A percentile compares a stretch with the other conserved stretches of the same genome.
Conservation (phyloP, 495 filamentous ascomycete species). For the Aspergillus bridgeri region DNA sequence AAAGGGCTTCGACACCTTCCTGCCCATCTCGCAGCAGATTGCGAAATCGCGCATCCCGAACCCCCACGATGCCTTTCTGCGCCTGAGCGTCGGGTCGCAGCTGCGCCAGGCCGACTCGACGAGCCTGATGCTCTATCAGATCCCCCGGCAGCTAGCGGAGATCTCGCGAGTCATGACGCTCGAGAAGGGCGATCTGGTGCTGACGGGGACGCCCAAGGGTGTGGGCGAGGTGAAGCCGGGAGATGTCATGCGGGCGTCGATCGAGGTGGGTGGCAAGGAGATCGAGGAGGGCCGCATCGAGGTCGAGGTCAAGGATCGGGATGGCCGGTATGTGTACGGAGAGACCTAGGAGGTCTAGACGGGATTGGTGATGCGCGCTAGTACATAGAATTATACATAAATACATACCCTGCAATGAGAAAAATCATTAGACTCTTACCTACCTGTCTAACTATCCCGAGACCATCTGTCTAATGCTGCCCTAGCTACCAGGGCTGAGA, state of each 20-base stretch:
- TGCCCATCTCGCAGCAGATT: slow-evolving; percentile 77
- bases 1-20: slow-evolving; percentile 97
- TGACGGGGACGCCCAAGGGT: slow-evolving; percentile 96
- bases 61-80: slow-evolving; percentile 83
- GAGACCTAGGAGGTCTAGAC: slow-evolving; percentile 32
- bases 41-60: slow-evolving; percentile 73
- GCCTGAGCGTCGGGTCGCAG: slow-evolving; percentile 73
- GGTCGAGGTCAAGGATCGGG: slow-evolving; percentile 72
- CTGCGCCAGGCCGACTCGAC: slow-evolving; percentile 80
- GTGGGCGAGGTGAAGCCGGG: slow-evolving; percentile 82
- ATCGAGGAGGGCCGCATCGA: slow-evolving; percentile 83
- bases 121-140: slow-evolving; percentile 84
- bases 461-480: not conserved
- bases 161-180: slow-evolving; percentile 93
- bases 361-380: not conserved
- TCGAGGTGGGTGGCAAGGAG: slow-evolving; percentile 78
- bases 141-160: slow-evolving; percentile 82
- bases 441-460: not conserved
- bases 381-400: slow-evolving; percentile 1
- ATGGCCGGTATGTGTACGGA: slow-evolving; percentile 45
- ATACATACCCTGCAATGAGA: slow-evolving; percentile 7
- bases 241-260: slow-evolving; percentile 83
- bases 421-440: not conserved
- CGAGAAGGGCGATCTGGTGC: slow-evolving; percentile 83
- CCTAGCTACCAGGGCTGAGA: too few relatives aligned